Evolutionary conservation across 192 early-diverging fungal genomes (phyloP), one percentile per base, ranked within the genome.

Genomic region (Coemansia sp.): DNA sequence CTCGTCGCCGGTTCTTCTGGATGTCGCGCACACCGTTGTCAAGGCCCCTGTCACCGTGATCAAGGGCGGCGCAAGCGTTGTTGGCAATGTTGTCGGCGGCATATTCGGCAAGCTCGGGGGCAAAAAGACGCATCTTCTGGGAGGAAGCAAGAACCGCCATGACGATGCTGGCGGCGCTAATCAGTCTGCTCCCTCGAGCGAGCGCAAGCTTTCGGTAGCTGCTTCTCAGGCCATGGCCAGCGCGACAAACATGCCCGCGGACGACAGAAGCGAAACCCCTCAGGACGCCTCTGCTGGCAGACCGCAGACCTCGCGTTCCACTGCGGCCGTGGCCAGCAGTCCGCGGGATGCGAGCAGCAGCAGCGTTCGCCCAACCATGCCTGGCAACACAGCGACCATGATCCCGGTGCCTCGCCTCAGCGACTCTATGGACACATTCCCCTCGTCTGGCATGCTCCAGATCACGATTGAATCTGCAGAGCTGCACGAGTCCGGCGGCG

Each of bases 31-130:
- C n/a, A 85, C 79, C 0, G 77, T 85, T 39, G 86, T 90, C 53
- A 86, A 87, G 71, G 86, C 85, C 2, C 86, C 88, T 8, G 82
- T 84, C 41, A 81, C 77, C 14, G 85, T 85, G 18, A 85, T 88
- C 69, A 87, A 85, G 61, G 85, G 79, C 58, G 86, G 86, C 37
- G 73, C 78, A 14, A 78, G 78, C 65, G 67, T 84, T 18, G 73
- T 87, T 0, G 85, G 85, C 70, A 77, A 74, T 57, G 78, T 80
- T 2, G 78, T 80, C 4, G 78, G 78, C 43, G 68, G 78, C 32
- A 38, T 72, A 28, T 68, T 84, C 65, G 75, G 75, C 66, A 77
- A 78, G 55, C 70, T 83, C 37, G 65, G 72, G 37, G 52, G 75
- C 66, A 78, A 72, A 63, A 83, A 83, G 70, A 60, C 59, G 41